Evolutionary conservation across 805 yeast species (phyloP).

Genomic region (Zygoascus tannicola): DNA sequence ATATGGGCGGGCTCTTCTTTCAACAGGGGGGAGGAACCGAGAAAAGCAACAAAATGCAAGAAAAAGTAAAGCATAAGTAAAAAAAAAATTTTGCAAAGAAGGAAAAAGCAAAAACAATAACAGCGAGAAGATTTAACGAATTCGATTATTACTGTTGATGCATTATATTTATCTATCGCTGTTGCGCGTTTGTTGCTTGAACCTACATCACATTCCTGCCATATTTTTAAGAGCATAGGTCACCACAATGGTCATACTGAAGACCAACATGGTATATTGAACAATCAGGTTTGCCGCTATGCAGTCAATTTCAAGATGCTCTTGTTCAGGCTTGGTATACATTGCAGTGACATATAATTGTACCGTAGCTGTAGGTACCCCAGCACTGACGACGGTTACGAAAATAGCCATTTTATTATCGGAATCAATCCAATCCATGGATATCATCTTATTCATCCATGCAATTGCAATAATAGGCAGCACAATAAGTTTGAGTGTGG

Average conservation of each 20-base stretch:
- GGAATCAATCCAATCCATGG: slow-evolving; percentile 53
- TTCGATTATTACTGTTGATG: too few relatives aligned
- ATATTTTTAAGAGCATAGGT: slow-evolving; percentile 46
- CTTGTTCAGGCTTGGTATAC: slow-evolving; percentile 58
- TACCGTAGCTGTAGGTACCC: slow-evolving; percentile 83
- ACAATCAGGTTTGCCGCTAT: slow-evolving; percentile 64
- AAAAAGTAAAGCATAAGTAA: too few relatives aligned
- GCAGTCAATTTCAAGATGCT: slow-evolving; percentile 62
- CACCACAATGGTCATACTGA: slow-evolving; percentile 67
- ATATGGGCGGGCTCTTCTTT: too few relatives aligned
- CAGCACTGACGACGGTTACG: slow-evolving; percentile 62
- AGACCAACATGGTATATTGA: slow-evolving; percentile 59
- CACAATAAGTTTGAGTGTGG: slow-evolving; percentile 49
- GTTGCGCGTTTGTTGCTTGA: too few relatives aligned
- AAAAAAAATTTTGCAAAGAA: too few relatives aligned
- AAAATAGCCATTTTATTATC: slow-evolving; percentile 55
- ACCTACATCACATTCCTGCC: slow-evolving; percentile 13
- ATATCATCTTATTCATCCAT: slow-evolving; percentile 51
- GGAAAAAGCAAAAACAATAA: too few relatives aligned
- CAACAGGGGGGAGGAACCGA: too few relatives aligned
- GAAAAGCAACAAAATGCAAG: too few relatives aligned
- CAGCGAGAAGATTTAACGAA: too few relatives aligned
- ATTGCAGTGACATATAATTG: slow-evolving; percentile 84
- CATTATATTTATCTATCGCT: too few relatives aligned
- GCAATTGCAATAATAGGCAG: slow-evolving; percentile 74